A percentile compares a stretch with the other conserved stretches of the same genome.
These are phyloP conservation scores for Trametes punicea DNA, from an alignment of 768 basidiomycete genomes.

Conservation along the genomic window DNA sequence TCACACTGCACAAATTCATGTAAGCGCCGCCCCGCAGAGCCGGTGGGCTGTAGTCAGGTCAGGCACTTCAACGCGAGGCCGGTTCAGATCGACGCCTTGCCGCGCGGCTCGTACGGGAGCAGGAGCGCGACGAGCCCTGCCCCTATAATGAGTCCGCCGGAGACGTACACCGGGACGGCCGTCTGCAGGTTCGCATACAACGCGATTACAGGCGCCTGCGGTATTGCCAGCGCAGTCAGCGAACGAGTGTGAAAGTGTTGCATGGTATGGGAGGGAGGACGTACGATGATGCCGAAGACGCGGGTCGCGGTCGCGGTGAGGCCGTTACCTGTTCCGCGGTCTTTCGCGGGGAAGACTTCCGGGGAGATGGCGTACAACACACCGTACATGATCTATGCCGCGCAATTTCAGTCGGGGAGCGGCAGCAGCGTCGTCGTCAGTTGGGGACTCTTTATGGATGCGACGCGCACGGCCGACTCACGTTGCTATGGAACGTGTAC, in stretches of 20 bases:
- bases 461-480: slow-evolving; percentile 16
- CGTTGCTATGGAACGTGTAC: slow-evolving; percentile 31
- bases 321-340: slow-evolving; percentile 71
- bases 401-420: too few species aligned
- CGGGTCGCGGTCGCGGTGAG: slow-evolving; percentile 57
- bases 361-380: slow-evolving; percentile 69
- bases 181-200: slow-evolving; percentile 63
- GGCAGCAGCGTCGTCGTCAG: too few species aligned
- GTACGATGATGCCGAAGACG: slow-evolving; percentile 67
- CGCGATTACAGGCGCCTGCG: slow-evolving; percentile 70
- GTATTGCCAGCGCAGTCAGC: neutral
- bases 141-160: slow-evolving; percentile 59
- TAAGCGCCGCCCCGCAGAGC: neutral
- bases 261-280: slow-evolving; percentile 29
- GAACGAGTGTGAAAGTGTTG: neutral
- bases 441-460: too few species aligned
- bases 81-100: slow-evolving; percentile 62
- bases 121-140: slow-evolving; percentile 58
- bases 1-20: neutral
- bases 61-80: too few species aligned
- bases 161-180: slow-evolving; percentile 68
- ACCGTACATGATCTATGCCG: slow-evolving; percentile 64
- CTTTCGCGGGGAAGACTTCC: slow-evolving; percentile 68
- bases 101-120: slow-evolving; percentile 71
- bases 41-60: too few species aligned